Conservation (phyloP, 805 yeast species). For the Candida piceae region DNA sequence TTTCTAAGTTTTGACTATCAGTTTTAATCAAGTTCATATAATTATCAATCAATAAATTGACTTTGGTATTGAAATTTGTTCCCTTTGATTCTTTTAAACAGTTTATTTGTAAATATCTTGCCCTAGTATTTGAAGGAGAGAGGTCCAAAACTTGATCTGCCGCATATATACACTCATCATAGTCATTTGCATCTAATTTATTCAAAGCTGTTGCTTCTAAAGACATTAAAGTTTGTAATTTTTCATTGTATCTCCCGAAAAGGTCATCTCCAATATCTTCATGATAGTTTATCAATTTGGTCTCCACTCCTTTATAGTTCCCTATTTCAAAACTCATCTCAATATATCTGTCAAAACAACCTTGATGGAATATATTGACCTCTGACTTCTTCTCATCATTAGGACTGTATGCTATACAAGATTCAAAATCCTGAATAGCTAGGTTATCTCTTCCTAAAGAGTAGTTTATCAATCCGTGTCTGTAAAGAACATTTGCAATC, state of each 20-base stretch:
- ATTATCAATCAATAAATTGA: conserved; percentile 18
- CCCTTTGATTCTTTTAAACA: conserved; percentile 16
- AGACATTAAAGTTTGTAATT: conserved; percentile 1
- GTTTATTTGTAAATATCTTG: conserved; percentile 31
- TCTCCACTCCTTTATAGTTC: conserved; percentile 33
- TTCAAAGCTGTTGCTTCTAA: conserved; percentile 1
- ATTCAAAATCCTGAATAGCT: conserved; percentile 49
- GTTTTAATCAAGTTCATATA: conserved; percentile 20
- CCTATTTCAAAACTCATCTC: conserved; percentile 53
- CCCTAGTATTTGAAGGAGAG: conserved; percentile 39
- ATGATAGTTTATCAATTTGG: conserved; percentile 15
- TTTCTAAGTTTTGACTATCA: conserved; percentile 16
- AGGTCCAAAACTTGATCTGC: conserved; percentile 32
- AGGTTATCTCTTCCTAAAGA: conserved; percentile 48
- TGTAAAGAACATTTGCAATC: conserved; percentile 46
- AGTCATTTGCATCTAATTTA: conserved; percentile 13
- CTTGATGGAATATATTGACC: conserved; percentile 24
- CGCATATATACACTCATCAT: conserved; percentile 25
- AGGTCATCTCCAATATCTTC: neutral
- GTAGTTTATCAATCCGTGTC: conserved; percentile 57
- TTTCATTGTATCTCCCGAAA: conserved; percentile 2
- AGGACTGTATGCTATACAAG: conserved; percentile 38
- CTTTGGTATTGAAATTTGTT: conserved; percentile 16
- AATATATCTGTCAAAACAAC: conserved; percentile 46
- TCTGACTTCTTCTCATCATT: neutral